These are phyloP conservation scores for Dictyostelium citrinum DNA, from an alignment of 78 protist species.

Conservation along the genomic window DNA sequence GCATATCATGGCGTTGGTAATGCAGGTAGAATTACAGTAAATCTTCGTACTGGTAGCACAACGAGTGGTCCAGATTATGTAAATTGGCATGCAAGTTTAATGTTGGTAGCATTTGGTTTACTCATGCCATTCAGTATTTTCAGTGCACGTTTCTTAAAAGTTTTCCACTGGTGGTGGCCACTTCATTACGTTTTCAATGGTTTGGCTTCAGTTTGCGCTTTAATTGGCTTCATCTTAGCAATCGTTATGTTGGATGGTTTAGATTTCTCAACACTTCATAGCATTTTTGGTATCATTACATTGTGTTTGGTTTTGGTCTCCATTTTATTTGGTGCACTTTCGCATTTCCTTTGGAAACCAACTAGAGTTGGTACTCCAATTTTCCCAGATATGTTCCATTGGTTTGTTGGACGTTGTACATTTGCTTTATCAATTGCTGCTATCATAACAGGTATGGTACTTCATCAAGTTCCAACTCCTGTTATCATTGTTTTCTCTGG, in stretches of 20 bases:
- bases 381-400: conserved; percentile 71
- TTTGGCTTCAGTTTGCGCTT: conserved; percentile 2
- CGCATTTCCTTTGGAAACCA: conserved; percentile 66
- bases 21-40: conserved; percentile 33
- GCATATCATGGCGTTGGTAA: conserved; percentile 23
- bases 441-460: conserved; percentile 61
- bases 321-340: conserved; percentile 10
- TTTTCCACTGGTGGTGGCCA: conserved; percentile 68
- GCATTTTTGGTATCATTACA: conserved; percentile 51
- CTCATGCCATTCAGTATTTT: conserved; percentile 72
- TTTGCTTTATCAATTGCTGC: conserved; percentile 16
- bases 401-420: conserved; percentile 38
- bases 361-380: conserved; percentile 32
- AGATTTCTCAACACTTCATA: conserved; percentile 28
- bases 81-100: conserved; percentile 40
- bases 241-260: conserved; percentile 28
- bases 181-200: conserved; percentile 32
- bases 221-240: conserved; percentile 28
- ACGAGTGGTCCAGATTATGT: background rate
- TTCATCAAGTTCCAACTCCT: conserved; percentile 23
- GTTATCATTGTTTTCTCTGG: conserved; percentile 41
- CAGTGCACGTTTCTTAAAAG: conserved; percentile 32
- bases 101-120: conserved; percentile 52
- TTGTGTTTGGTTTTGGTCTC: background rate
- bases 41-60: background rate